phyloP scores from a whole-genome alignment of 306 rosid species.

The Abrus precatorius region DNA sequence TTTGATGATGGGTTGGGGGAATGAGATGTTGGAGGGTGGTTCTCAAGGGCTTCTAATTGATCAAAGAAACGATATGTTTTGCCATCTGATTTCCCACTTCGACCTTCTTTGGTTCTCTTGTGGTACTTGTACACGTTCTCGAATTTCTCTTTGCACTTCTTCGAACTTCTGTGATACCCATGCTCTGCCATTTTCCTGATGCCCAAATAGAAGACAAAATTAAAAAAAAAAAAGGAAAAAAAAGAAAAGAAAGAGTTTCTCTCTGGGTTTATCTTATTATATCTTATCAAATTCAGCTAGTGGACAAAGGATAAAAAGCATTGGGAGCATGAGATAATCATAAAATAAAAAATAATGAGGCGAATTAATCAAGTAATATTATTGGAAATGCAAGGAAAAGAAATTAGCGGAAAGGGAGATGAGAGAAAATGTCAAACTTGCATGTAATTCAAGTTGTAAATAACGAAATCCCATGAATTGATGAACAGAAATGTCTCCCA shows the following conservation, averaged over 20 bases:
- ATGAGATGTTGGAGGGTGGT: conserved; percentile 43
- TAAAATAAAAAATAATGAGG: conserved; percentile 17
- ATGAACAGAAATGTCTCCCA: conserved; percentile 54
- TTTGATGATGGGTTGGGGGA: conserved; percentile 41
- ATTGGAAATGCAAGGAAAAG: conserved; percentile 32
- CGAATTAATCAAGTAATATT: conserved; percentile 25
- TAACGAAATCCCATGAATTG: conserved; percentile 47
- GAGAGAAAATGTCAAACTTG: conserved; percentile 36
- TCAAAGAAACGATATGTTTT: conserved; percentile 87
- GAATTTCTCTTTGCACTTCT: conserved; percentile 96
- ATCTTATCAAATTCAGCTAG: conserved; percentile 54
- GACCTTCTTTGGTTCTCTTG: conserved; percentile 90
- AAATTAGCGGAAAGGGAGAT: conserved; percentile 40
- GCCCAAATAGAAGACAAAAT: neutral
- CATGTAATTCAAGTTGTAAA: conserved; percentile 29
- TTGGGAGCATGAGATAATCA: conserved; percentile 40
- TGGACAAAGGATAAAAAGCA: conserved; percentile 47
- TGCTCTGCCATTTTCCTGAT: conserved; percentile 87
- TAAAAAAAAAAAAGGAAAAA: neutral
- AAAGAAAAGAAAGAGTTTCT: neutral
- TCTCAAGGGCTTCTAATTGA: conserved; percentile 80
- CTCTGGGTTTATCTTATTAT: conserved; percentile 42
- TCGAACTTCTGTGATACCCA: conserved; percentile 83
- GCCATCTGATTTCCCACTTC: conserved; percentile 83
- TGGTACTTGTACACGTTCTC: conserved; percentile 97